Base-by-base conservation (phyloP, 768 basidiomycete genomes). In the Gelatoporia subvermispora region DNA sequence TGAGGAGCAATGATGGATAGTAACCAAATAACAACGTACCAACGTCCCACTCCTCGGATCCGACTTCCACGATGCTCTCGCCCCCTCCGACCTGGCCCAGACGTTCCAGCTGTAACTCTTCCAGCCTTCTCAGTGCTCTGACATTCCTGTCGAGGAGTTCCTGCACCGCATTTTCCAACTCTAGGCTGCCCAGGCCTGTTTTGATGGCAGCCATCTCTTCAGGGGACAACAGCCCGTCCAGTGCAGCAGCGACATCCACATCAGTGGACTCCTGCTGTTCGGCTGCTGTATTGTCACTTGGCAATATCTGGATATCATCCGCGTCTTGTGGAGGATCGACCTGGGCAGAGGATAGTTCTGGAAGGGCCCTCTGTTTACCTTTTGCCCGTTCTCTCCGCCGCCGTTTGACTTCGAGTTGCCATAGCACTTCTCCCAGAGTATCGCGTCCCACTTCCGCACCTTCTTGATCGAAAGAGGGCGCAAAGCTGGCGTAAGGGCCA, bases 11-110 rank as follows among this genome's bases (percentile, higher is more conserved):
- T 18, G 16, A 36, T 16, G 9, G 28, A 11, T 25, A 22, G 13
- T 20, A 40, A 48, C 34, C 28, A 23, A 46, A 45, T 4, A 52
- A 28, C n/a, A 50, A 46, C 83, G 55, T 60, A 90, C 89, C 90
- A 51, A 78, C 79, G 55, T 88, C 82, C 85, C 85, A 89, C 63
- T 93, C 89, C 64, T 90, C 88, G 10, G 85, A 85, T 28, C 75
- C 84, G 60, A 81, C 77, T 60, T 81, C 75, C 3, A 81, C 79
- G 10, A 51, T 49, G 45, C 70, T 71, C 28, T 63, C 62, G 8
- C 70, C 76, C 35, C 70, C 72, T 13, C 71, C 72, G 20, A 72
- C 73, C 10, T 66, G 65, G 15, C 70, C 71, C 24, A 86, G 60
- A 10, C 89, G 78, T 46, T 65, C 60, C 17, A 66, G 68, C 59